These are phyloP conservation scores for Bacterosira constricta DNA, from an alignment of 108 stramenopile species.

Conservation along the genomic window DNA sequence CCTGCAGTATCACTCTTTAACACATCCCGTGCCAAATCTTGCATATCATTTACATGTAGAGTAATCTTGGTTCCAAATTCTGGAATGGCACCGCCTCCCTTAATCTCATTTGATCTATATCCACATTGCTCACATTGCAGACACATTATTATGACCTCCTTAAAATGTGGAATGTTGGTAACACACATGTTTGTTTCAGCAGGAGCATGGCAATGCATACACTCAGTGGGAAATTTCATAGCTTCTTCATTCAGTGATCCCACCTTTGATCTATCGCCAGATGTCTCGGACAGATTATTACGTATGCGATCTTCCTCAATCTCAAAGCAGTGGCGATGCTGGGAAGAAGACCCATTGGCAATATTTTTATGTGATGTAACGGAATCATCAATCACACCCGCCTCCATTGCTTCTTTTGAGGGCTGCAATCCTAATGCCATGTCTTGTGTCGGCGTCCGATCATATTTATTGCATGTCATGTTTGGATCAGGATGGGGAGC, in stretches of 20 bases:
- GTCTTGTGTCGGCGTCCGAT: constrained; percentile 53
- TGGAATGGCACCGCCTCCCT: constrained; percentile 92
- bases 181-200: constrained; percentile 77
- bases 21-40: constrained; percentile 83
- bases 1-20: constrained; percentile 86
- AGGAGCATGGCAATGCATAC: constrained; percentile 50
- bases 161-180: constrained; percentile 93
- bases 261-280: background rate
- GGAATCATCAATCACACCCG: constrained; percentile 37
- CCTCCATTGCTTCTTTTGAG: constrained; percentile 29
- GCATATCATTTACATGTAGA: constrained; percentile 43
- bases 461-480: constrained; percentile 31
- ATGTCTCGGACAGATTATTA: no score
- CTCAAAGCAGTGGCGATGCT: constrained; percentile 7
- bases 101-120: constrained; percentile 80
- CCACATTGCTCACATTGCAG: constrained; percentile 90
- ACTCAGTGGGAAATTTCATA: constrained; percentile 57
- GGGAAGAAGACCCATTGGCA: constrained; percentile 19
- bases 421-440: constrained; percentile 61
- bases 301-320: constrained; percentile 4
- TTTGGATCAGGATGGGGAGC: constrained; percentile 49
- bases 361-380: constrained; percentile 53
- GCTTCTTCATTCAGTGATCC: background rate
- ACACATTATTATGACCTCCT: constrained; percentile 92
- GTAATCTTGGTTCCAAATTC: constrained; percentile 66